Evolutionary conservation across 768 basidiomycete genomes (phyloP).

Genomic region (Lentinula sp.): DNA sequence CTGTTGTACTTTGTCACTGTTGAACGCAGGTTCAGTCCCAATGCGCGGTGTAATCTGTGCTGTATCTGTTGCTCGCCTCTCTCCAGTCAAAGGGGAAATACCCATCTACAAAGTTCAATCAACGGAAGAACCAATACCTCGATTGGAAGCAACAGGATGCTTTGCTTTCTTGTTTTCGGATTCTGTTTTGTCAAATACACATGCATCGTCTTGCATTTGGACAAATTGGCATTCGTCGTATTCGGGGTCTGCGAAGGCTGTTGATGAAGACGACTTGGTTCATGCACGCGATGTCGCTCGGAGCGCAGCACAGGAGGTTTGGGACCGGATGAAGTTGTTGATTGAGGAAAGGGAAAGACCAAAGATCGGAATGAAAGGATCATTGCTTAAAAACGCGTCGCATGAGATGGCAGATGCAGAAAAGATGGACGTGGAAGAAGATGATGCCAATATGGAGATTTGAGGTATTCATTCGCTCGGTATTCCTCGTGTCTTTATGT

Average conservation of each 20-base stretch:
- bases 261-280: constrained; percentile 34
- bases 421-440: not conserved
- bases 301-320: constrained; percentile 39
- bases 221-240: constrained; percentile 42
- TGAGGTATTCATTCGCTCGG: not conserved
- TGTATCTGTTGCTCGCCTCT: constrained; percentile 43
- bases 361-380: not conserved
- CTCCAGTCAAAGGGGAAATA: constrained; percentile 9
- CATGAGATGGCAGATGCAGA: not conserved
- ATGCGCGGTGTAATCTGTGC: constrained; percentile 76
- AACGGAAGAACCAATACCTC: constrained; percentile 31
- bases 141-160: constrained; percentile 44
- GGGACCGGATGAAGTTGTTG: constrained; percentile 37
- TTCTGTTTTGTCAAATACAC: constrained; percentile 9
- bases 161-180: constrained; percentile 62
- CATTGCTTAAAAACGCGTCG: not conserved
- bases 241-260: constrained; percentile 14
- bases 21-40: constrained; percentile 65
- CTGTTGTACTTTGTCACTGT: constrained; percentile 58
- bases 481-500: not conserved
- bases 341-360: constrained; percentile 1
- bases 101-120: constrained; percentile 47
- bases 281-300: constrained; percentile 45
- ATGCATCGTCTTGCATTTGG: constrained; percentile 42
- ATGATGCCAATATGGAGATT: constrained; percentile 3